These are phyloP conservation scores for Solanum habrochaites DNA, from an alignment of 257 asterid species.

Conservation along the genomic window DNA sequence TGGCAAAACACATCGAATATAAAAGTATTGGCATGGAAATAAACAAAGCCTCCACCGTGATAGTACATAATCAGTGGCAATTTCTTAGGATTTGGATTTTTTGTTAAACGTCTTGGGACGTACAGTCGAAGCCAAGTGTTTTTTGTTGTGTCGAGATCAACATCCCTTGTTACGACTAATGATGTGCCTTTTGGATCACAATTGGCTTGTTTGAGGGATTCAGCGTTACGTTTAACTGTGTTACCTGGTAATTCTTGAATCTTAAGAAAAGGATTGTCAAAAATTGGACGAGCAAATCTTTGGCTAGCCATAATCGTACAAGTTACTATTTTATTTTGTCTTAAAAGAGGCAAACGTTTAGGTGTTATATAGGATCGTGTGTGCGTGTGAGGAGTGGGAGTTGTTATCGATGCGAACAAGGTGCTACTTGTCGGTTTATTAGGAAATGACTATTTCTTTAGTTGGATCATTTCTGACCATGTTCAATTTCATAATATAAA, in stretches of 20 bases:
- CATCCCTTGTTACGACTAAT: constrained; percentile 32
- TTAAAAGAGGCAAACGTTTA: background rate
- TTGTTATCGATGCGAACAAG: background rate
- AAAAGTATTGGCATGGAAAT: constrained; percentile 20
- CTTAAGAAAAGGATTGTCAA: constrained; percentile 27
- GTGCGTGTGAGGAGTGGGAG: background rate
- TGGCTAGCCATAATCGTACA: background rate
- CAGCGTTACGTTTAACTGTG: constrained; percentile 18
- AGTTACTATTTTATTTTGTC: background rate
- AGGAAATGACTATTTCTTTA: background rate
- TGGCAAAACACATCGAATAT: constrained; percentile 21
- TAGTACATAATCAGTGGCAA: constrained; percentile 34
- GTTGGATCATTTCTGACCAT: background rate
- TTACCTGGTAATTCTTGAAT: constrained; percentile 16
- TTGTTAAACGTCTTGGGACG: constrained; percentile 9
- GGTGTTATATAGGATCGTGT: background rate
- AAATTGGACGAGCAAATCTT: constrained; percentile 20
- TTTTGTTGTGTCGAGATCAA: constrained; percentile 15
- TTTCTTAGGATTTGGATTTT: constrained; percentile 1
- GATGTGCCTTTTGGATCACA: constrained; percentile 13
- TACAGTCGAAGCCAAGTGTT: constrained; percentile 44
- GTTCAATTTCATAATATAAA: background rate
- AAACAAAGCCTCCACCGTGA: constrained; percentile 47
- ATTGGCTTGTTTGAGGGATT: constrained; percentile 8
- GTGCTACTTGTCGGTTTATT: background rate